Evolutionary conservation across 805 yeast species (phyloP), one percentile per base, ranked within the genome.

Genomic region (Wickerhamomyces rabaulensis): DNA sequence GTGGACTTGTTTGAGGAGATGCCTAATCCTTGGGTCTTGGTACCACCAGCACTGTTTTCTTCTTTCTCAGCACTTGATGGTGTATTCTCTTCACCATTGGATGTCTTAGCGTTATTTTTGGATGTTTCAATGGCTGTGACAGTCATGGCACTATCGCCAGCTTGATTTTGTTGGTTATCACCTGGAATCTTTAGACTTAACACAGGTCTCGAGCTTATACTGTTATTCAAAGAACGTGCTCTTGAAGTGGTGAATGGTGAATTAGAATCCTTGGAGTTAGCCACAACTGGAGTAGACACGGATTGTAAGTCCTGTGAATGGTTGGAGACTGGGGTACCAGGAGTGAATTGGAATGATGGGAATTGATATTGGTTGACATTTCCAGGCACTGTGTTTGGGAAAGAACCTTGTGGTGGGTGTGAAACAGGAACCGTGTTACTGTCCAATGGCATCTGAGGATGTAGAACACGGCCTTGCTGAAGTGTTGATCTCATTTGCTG

Each of bases 121-220:
- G 52, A 22, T 10, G 41, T 31, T 6, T 52, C 56, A 13, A 46
- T 22, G 5, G 59, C 56, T 7, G 54, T 50, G 8, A 54, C 20
- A 3, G 57, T 54, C 35, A 42, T 23, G 1, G 50, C 57, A 43
- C 55, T 47, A 31, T 51, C 56, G 8, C 37, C 39, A 3, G n/a
- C 38, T 20, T 43, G 39, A 13, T 37, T 39, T 23, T 9, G 19
- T 12, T n/a, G 9, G 15, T 40, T 3, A 13, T 44, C 48, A 20
- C 43, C 44, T 6, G 64, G 64, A 10, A 60, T 61, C 44, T 61
- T 60, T 9, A 61, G 63, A 22, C 63, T 47, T 9, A 61, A 39
- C 2, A 56, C 47, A 1, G 64, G 64, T 37, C 64, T 54, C 10
- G 55, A 45, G 39, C 51, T 51, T 13, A 57, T 53, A 40, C 39